Conservation (phyloP, 257 asterid genomes). For the Ballota nigra region DNA sequence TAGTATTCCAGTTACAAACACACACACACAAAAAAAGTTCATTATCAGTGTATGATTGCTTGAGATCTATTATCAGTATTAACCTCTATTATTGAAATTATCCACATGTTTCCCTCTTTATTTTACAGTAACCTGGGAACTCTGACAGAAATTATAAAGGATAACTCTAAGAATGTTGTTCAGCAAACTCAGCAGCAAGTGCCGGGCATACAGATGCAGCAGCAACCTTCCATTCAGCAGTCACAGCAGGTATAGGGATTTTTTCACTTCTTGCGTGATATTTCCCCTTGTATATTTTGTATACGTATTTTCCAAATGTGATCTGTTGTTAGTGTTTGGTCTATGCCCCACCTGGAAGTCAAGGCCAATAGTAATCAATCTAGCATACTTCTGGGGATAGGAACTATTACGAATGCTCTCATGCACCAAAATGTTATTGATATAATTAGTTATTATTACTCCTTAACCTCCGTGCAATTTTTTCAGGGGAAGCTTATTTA, state of each 20-base stretch:
- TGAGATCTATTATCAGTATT: constrained; percentile 13
- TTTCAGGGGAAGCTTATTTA: no score
- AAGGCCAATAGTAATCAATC: not conserved
- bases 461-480: no score
- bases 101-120: constrained; percentile 15
- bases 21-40: not conserved
- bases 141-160: constrained; percentile 78
- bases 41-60: not conserved
- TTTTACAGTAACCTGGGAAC: constrained; percentile 66
- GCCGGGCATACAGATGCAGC: constrained; percentile 66
- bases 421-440: not conserved
- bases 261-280: constrained; percentile 14
- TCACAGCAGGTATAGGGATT: constrained; percentile 56
- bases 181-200: constrained; percentile 68
- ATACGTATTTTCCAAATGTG: not conserved
- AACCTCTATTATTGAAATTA: constrained; percentile 13
- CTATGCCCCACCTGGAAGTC: constrained; percentile 6
- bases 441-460: no score
- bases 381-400: not conserved
- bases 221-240: constrained; percentile 64
- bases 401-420: not conserved
- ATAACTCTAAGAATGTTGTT: constrained; percentile 53
- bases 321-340: constrained; percentile 6
- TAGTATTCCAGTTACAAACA: not conserved
- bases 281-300: not conserved